These are phyloP conservation scores for Akanthomyces dipterigenus DNA, from an alignment of 2,329 filamentous ascomycete species.

Conservation along the genomic window DNA sequence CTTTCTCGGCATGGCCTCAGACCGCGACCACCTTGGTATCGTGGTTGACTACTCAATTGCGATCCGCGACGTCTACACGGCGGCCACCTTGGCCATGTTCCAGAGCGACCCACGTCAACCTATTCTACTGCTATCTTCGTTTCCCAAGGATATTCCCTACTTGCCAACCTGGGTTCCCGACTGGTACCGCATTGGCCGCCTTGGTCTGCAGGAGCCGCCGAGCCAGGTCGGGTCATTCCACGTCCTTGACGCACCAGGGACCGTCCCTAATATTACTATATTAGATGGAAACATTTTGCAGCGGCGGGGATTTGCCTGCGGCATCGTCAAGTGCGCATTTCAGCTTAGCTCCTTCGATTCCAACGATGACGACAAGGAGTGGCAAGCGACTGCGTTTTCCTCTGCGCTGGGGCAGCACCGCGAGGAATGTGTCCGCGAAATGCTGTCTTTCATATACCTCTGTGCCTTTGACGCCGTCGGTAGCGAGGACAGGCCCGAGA, in stretches of 20 bases:
- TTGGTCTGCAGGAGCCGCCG: neutral
- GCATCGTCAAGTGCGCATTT: neutral
- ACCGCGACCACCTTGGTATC: neutral
- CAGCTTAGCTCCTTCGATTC: neutral
- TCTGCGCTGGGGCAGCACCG: neutral
- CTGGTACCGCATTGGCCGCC: constrained; percentile 1
- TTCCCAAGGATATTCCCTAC: neutral
- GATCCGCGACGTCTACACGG: neutral
- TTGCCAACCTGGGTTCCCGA: constrained; percentile 3
- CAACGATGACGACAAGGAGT: neutral
- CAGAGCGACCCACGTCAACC: neutral
- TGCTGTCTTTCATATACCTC: neutral
- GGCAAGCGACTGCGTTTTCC: neutral
- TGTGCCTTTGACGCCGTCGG: neutral
- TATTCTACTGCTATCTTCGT: neutral
- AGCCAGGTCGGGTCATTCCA: neutral
- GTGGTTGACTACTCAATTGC: neutral
- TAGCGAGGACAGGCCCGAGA: neutral
- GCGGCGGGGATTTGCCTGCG: neutral
- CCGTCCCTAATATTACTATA: neutral
- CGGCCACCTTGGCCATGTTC: neutral
- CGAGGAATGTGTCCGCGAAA: neutral
- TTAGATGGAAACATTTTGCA: neutral
- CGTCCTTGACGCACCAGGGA: neutral
- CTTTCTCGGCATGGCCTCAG: neutral